Base-by-base conservation (phyloP, 305 asterid species). In the Ruellia speciosa region DNA sequence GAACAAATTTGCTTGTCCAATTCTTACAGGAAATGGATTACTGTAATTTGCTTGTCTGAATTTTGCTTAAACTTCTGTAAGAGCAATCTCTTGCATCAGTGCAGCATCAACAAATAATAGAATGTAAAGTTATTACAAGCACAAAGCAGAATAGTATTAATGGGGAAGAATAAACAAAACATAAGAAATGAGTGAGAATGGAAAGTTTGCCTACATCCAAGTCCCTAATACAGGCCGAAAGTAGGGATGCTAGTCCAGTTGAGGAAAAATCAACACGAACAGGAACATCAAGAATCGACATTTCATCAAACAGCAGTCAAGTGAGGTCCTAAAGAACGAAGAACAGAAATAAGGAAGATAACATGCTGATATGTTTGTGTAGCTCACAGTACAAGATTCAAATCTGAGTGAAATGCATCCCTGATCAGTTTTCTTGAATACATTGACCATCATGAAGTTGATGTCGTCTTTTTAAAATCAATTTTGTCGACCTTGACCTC, bases 401-500 rank as follows among this genome's bases (percentile, higher is more conserved):
- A 14, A 11, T 10, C 31, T 24, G 31, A 24, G n/a, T 47, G 20
- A 47, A 3, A 7, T n/a, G 50, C 52, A 6, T 6, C 18, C 10
- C n/a, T n/a, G 52, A 14, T 16, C 19, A 14, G 0, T 13, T 5
- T 16, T 19, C 19, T 13, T 5, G 52, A 9, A 14, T 47, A 6
- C 52, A 47, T 47, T 10, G 0, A 47, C 19, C 19, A 16, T 16
- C 19, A 47, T 47, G 20, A 47, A 19, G 74, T 65, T 43, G 85
- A 53, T 15, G 94, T 64, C 14, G 90, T 86, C 86, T 92, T 92
- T 85, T 92, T 92, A 58, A 92, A 92, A 72, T 88, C 97, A 15
- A 92, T 92, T 74, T 88, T 92, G 70, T 92, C 99, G 28, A 88
- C 99, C 78, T 92, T 92, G 63, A 92, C 99, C 66, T 92, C 99